Base-by-base conservation (phyloP, 75 land plant species). In the Sequoiadendron giganteum region DNA sequence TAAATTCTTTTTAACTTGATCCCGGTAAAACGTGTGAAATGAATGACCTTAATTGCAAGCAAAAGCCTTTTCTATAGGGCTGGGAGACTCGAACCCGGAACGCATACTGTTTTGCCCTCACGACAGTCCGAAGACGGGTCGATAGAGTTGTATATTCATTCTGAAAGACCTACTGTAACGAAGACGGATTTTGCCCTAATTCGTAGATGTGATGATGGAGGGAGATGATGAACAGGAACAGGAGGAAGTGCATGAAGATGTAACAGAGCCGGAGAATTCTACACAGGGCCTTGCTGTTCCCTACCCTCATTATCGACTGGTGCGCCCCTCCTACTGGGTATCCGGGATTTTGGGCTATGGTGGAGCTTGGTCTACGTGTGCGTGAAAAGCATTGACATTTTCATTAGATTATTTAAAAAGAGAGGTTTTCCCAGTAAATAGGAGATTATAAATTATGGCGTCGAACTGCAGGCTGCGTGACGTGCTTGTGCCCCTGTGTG, bases 401-500 rank as follows among this genome's bases (percentile, higher is more conserved):
- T 14, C 28, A 43, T 81, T 82, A 82, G 16, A 5, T 82, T 82
- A 3, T 25, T 82, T 43, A 5, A 25, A 65, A 25, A 1, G n/a
- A 9, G 84, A 13, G 3, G 16, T 8, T 82, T 42, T 10, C 5
- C 28, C 45, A 0, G 21, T 82, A 42, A 42, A 13, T 25, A 42
- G 49, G 8, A 65, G n/a, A 82, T 42, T 14, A 43, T 52, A 18
- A 82, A 45, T 42, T 28, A 42, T 25, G 43, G 45, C 15, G 4
- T 82, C 48, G 38, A 1, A 15, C 54, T 68, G 38, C 68, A 90
- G 89, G 89, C 40, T 93, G 93, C 86, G 58, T 90, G 45, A 92
- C 94, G 16, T 90, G 90, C 58, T 92, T 90, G 40, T 95, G 96
- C 38, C 91, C 94, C 1, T 94, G 95, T 84, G 79, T 95, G 61